Conservation (phyloP, 2,329 filamentous ascomycete genomes). For the Pyricularia sp. region DNA sequence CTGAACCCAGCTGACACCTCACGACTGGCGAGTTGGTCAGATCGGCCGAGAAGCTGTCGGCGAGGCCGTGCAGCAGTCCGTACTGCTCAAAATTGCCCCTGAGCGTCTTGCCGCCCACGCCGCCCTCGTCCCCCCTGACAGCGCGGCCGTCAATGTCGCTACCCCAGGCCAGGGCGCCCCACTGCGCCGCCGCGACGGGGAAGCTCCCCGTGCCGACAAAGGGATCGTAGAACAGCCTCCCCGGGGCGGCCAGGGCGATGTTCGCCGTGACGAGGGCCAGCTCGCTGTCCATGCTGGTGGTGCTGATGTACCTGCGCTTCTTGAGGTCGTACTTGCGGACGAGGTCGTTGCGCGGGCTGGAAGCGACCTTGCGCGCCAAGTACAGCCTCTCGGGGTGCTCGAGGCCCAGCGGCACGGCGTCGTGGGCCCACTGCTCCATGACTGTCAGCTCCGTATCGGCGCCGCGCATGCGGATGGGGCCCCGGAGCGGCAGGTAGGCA, state of each 20-base stretch:
- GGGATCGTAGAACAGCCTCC: conserved; percentile 85
- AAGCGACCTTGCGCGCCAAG: conserved; percentile 63
- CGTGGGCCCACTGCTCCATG: conserved; percentile 69
- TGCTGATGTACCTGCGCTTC: conserved; percentile 87
- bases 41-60: conserved; percentile 78
- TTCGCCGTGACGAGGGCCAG: conserved; percentile 88
- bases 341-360: conserved; percentile 58
- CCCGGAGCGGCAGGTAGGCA: conserved; percentile 65
- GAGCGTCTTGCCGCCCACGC: conserved; percentile 31
- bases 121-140: conserved; percentile 57
- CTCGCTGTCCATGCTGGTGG: conserved; percentile 95
- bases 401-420: conserved; percentile 36
- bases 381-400: conserved; percentile 53
- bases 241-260: conserved; percentile 71
- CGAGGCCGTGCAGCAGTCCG: conserved; percentile 51
- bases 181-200: conserved; percentile 80
- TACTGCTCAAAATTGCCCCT: conserved; percentile 79
- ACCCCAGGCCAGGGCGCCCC: conserved; percentile 74
- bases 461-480: conserved; percentile 66
- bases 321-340: conserved; percentile 78
- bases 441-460: conserved; percentile 70
- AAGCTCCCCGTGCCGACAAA: conserved; percentile 96
- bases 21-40: conserved; percentile 77
- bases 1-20: conserved; percentile 23
- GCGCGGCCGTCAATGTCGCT: conserved; percentile 91